Conservation (phyloP, 2,329 filamentous ascomycete genomes). For the Fusarium xylarioides region DNA sequence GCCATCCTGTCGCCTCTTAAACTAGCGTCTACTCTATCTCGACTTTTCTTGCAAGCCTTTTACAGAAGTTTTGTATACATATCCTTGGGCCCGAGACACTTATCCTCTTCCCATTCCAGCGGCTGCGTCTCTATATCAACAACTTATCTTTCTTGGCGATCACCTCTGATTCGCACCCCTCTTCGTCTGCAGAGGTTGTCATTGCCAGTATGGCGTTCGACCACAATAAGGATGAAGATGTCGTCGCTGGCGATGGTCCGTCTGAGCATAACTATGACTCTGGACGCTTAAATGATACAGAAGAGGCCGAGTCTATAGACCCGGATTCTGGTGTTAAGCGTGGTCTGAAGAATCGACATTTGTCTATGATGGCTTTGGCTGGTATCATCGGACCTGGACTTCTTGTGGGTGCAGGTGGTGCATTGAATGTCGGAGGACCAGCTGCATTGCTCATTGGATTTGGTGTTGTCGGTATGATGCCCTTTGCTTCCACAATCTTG, state of each 20-base stretch:
- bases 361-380: slow-evolving; percentile 72
- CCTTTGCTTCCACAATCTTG: background rate
- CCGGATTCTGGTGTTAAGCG: slow-evolving; percentile 73
- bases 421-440: slow-evolving; percentile 73
- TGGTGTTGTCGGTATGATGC: slow-evolving; percentile 64
- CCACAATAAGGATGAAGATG: slow-evolving; percentile 32
- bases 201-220: slow-evolving; percentile 24
- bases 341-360: slow-evolving; percentile 72
- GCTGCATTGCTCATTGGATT: slow-evolving; percentile 79
- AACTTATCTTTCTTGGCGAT: background rate
- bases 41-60: slow-evolving; percentile 21
- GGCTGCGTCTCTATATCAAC: background rate
- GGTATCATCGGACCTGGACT: slow-evolving; percentile 75
- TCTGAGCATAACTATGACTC: slow-evolving; percentile 34
- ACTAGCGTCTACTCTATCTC: slow-evolving; percentile 24
- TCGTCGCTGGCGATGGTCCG: slow-evolving; percentile 31
- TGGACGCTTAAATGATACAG: slow-evolving; percentile 21
- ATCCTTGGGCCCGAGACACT: background rate
- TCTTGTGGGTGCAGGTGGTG: slow-evolving; percentile 76
- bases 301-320: slow-evolving; percentile 59
- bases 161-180: background rate
- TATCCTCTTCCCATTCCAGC: background rate
- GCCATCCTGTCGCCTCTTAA: slow-evolving; percentile 15
- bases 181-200: slow-evolving; percentile 7
- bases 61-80: slow-evolving; percentile 15